A percentile compares a stretch with the other conserved stretches of the same genome.
Conservation (phyloP, 75 land plant genomes). For the Pinus albicaulis region DNA sequence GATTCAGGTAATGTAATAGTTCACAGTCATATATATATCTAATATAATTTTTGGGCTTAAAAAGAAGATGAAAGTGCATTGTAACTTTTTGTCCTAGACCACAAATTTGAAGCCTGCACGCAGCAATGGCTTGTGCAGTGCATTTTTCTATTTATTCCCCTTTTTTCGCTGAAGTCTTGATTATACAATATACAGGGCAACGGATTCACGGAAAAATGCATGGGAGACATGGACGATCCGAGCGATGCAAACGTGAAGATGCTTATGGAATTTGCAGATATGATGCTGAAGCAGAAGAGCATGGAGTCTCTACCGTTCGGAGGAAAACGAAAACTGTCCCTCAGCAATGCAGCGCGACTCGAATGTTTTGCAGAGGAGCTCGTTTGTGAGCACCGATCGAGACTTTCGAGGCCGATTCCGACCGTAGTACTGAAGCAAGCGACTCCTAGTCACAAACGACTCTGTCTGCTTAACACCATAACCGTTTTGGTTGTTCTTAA, state of each 20-base stretch:
- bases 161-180: neutral
- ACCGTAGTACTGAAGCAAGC: slow-evolving; percentile 15
- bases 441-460: too few species aligned
- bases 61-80: neutral
- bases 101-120: neutral
- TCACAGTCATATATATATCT: neutral
- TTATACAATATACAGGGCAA: neutral
- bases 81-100: neutral
- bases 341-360: slow-evolving; percentile 31
- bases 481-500: too few species aligned
- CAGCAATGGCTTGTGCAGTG: too few species aligned
- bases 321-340: slow-evolving; percentile 17
- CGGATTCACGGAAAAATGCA: slow-evolving; percentile 16
- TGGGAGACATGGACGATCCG: slow-evolving; percentile 21
- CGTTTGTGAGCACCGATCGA: slow-evolving; percentile 20
- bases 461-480: too few species aligned
- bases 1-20: neutral
- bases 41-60: neutral
- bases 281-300: slow-evolving; percentile 24
- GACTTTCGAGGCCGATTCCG: slow-evolving; percentile 17
- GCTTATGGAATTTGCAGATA: slow-evolving; percentile 24
- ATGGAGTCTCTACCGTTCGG: slow-evolving; percentile 42
- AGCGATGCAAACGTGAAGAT: slow-evolving; percentile 13
- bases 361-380: slow-evolving; percentile 54
- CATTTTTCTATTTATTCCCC: neutral